phyloP scores from a whole-genome alignment of 164 flowering plant species.

The Stephania yunnanensis region DNA sequence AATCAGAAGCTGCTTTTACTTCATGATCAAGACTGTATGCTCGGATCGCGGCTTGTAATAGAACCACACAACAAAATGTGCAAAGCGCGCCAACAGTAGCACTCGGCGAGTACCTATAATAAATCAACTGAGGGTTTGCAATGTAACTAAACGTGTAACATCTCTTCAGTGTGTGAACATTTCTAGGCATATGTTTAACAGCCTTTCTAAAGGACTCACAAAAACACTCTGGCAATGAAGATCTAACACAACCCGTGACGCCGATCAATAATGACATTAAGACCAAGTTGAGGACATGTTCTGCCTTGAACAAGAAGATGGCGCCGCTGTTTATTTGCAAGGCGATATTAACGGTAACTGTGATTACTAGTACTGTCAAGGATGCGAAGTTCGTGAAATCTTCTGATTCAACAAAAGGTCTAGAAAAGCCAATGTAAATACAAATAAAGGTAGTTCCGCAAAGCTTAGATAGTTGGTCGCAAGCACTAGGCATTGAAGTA shows the following conservation, averaged over 20 bases:
- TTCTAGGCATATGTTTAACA: background rate
- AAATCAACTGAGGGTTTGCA: background rate
- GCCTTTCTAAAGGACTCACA: background rate
- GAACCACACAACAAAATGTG: background rate
- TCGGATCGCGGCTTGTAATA: background rate
- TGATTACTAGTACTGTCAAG: background rate
- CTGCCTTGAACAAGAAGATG: background rate
- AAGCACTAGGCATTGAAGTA: constrained; percentile 6
- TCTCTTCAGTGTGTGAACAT: background rate
- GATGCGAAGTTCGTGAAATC: background rate
- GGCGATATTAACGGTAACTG: background rate
- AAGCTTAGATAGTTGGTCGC: constrained; percentile 12
- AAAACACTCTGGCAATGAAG: background rate
- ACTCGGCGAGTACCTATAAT: background rate
- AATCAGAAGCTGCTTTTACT: background rate
- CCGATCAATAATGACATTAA: background rate
- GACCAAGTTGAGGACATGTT: background rate
- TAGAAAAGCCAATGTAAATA: background rate
- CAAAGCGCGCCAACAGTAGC: background rate
- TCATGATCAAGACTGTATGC: background rate
- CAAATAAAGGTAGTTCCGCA: background rate
- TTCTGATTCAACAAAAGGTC: background rate
- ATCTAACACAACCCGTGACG: background rate
- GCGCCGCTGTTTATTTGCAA: background rate
- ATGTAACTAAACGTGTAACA: background rate